Evolutionary conservation across 345 rosid genomes (phyloP).

Genomic region (Populus alba): DNA sequence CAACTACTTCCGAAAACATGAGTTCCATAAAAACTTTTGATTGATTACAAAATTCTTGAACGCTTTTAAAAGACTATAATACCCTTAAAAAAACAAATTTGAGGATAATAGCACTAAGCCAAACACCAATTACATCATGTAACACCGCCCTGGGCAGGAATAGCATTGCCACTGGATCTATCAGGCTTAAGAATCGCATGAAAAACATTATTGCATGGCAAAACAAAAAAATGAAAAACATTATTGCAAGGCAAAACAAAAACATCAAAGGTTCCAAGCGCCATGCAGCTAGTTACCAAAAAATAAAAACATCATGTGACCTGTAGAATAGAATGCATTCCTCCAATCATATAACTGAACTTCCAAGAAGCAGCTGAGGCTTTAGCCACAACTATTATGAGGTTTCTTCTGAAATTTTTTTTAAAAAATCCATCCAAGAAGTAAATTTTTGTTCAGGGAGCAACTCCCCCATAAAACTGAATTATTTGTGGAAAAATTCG

Average conservation of each 20-base stretch:
- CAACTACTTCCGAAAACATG: too few species aligned
- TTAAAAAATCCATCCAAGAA: conserved; percentile 26
- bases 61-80: too few species aligned
- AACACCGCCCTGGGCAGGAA: too few species aligned
- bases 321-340: neutral
- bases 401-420: neutral
- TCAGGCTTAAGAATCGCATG: too few species aligned
- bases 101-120: too few species aligned
- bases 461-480: conserved; percentile 26
- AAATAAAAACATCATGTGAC: neutral
- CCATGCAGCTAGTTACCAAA: neutral
- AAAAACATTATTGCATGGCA: neutral
- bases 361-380: conserved; percentile 5
- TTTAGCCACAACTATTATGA: conserved; percentile 8
- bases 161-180: too few species aligned
- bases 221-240: neutral
- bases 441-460: conserved; percentile 21
- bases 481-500: conserved; percentile 40
- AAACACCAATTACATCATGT: too few species aligned
- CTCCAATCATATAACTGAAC: neutral
- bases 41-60: too few species aligned
- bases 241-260: neutral
- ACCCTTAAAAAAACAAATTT: too few species aligned
- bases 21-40: too few species aligned
- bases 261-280: neutral